phyloP scores from a whole-genome alignment of 176 grass and related monocot genomes.

The Oryza glaberrima region DNA sequence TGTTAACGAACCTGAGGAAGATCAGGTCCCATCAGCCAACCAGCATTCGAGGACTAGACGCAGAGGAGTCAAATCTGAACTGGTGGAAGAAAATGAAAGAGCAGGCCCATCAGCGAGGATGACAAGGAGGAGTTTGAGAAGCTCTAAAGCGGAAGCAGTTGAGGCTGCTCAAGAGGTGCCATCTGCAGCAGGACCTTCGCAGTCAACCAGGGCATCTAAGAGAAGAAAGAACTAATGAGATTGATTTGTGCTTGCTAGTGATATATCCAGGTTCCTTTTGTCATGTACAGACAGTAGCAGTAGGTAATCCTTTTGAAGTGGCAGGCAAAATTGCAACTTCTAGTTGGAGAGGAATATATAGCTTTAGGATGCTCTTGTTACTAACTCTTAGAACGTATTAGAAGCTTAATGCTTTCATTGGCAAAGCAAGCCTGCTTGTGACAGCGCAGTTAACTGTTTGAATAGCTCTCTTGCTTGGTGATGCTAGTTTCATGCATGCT shows the following conservation, averaged over 20 bases:
- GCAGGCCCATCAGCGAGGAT: conserved; percentile 1
- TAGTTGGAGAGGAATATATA: not conserved
- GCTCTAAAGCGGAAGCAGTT: conserved; percentile 38
- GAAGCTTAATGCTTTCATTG: not conserved
- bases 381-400: not conserved
- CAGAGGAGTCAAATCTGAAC: conserved; percentile 51
- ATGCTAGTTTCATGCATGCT: not conserved
- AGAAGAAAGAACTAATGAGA: conserved; percentile 35
- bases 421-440: not conserved
- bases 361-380: not conserved
- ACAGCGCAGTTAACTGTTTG: not conserved
- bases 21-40: conserved; percentile 18
- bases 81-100: conserved; percentile 38
- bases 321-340: not conserved
- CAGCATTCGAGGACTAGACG: conserved; percentile 35
- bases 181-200: conserved; percentile 25
- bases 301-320: conserved; percentile 29
- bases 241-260: not conserved
- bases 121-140: conserved; percentile 46
- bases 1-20: conserved; percentile 31
- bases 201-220: conserved; percentile 23
- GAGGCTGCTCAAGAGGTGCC: conserved; percentile 1
- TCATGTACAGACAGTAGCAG: conserved; percentile 1
- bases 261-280: not conserved
- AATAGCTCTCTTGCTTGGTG: not conserved